Conservation (phyloP, 2,329 filamentous ascomycete species). For the Venturia effusa region DNA sequence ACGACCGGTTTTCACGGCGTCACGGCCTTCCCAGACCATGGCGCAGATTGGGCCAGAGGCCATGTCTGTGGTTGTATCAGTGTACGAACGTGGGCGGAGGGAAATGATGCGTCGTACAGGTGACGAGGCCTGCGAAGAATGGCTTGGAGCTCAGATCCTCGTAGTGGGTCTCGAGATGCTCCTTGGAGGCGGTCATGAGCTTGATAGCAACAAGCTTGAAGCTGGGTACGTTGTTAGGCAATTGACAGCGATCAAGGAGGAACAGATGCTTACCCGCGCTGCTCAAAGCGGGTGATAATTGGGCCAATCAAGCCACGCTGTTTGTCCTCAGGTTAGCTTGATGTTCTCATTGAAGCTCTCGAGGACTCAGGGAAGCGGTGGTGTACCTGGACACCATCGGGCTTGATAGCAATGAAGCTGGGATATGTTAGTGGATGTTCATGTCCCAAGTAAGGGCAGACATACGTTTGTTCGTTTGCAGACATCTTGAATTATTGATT, state of each 20-base stretch:
- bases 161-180: conserved; percentile 98
- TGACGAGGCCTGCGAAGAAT: conserved; percentile 91
- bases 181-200: conserved; percentile 78
- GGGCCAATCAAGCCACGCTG: conserved; percentile 95
- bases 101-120: conserved; percentile 51
- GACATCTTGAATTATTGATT: conserved; percentile 10
- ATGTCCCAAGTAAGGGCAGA: conserved; percentile 16
- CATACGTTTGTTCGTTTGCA: conserved; percentile 82
- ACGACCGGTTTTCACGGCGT: conserved; percentile 97
- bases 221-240: conserved; percentile 34
- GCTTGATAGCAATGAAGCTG: conserved; percentile 99
- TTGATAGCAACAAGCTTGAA: conserved; percentile 99
- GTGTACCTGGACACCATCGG: conserved; percentile 93
- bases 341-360: background rate
- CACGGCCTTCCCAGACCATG: conserved; percentile 99
- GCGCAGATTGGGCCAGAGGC: conserved; percentile 90
- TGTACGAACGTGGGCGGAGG: background rate
- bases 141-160: conserved; percentile 84
- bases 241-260: background rate
- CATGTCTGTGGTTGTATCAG: conserved; percentile 59
- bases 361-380: background rate
- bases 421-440: conserved; percentile 21
- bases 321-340: conserved; percentile 3
- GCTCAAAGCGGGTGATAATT: conserved; percentile 98
- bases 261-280: conserved; percentile 62